Percentiles rank a stretch among this genome's conserved stretches.
Evolutionary conservation across 73 alveolate genomes (phyloP).

Genomic region (Paramecium sexaurelia): DNA sequence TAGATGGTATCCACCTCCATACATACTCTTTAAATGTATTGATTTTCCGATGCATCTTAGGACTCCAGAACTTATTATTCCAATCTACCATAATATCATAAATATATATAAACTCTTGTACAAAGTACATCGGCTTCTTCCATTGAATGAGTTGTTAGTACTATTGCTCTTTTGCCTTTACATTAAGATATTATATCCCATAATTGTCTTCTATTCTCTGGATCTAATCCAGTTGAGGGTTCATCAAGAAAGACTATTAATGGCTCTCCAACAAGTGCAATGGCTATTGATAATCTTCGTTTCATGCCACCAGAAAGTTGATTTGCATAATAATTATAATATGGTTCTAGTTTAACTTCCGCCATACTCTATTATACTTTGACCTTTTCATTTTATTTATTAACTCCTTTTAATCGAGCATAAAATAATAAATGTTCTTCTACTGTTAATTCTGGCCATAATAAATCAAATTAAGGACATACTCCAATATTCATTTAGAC

Average conservation of each 20-base stretch:
- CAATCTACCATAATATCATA: slow-evolving; percentile 62
- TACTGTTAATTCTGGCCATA: slow-evolving; percentile 93
- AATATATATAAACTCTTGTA: slow-evolving; percentile 70
- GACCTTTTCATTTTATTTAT: slow-evolving; percentile 75
- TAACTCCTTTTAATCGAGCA: slow-evolving; percentile 92
- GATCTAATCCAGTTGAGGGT: slow-evolving; percentile 99
- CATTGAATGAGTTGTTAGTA: slow-evolving; percentile 98
- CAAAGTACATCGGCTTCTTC: slow-evolving; percentile 99
- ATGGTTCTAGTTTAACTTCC: slow-evolving; percentile 89
- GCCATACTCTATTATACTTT: slow-evolving; percentile 85
- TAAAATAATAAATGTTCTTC: slow-evolving; percentile 94
- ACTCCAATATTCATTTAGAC: slow-evolving; percentile 94
- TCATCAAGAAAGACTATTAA: slow-evolving; percentile 95
- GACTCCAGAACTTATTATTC: slow-evolving; percentile 64
- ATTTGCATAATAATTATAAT: slow-evolving; percentile 80
- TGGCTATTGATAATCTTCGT: slow-evolving; percentile 95
- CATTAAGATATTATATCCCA: slow-evolving; percentile 92
- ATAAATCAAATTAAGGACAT: slow-evolving; percentile 97
- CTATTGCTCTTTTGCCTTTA: slow-evolving; percentile 90
- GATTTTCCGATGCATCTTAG: slow-evolving; percentile 65
- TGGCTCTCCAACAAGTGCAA: slow-evolving; percentile 92
- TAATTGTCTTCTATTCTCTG: slow-evolving; percentile 95
- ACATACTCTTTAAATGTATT: slow-evolving; percentile 53
- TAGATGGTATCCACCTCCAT: slow-evolving; percentile 75
- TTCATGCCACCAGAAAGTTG: slow-evolving; percentile 97